phyloP scores from a whole-genome alignment of 2,329 filamentous ascomycete genomes.

The Geosmithia morbida region DNA sequence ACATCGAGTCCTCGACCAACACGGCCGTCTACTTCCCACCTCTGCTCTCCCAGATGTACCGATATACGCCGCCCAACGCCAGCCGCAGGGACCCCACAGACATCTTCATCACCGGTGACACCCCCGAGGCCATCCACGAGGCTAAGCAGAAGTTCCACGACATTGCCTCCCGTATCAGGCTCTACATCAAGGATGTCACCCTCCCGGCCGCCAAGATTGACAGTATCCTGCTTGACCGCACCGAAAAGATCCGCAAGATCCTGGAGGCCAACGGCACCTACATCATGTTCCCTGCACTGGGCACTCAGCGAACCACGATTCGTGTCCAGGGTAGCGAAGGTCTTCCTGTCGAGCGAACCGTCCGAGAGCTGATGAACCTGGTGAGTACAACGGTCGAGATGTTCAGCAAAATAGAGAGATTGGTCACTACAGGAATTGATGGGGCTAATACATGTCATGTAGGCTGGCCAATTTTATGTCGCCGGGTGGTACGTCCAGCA shows the following conservation, averaged over 20 bases:
- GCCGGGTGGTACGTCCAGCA: constrained; percentile 91
- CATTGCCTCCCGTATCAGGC: constrained; percentile 63
- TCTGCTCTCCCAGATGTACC: constrained; percentile 81
- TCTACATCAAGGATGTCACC: constrained; percentile 83
- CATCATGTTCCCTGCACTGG: constrained; percentile 80
- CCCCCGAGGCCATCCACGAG: constrained; percentile 65
- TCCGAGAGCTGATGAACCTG: constrained; percentile 89
- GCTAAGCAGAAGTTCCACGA: constrained; percentile 90
- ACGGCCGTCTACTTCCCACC: constrained; percentile 98
- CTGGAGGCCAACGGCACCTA: constrained; percentile 94
- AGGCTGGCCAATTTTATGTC: constrained; percentile 96
- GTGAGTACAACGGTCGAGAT: constrained; percentile 46
- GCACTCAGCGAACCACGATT: constrained; percentile 70
- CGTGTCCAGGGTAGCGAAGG: constrained; percentile 89
- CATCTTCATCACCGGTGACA: constrained; percentile 91
- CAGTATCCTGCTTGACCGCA: constrained; percentile 74
- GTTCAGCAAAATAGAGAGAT: no score
- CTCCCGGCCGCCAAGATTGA: constrained; percentile 89
- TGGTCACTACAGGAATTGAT: neutral
- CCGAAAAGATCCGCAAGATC: constrained; percentile 96
- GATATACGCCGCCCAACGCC: constrained; percentile 74
- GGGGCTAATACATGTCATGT: constrained; percentile 11
- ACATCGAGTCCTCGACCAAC: constrained; percentile 88
- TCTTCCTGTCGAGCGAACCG: constrained; percentile 84
- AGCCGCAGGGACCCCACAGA: constrained; percentile 72